phyloP scores from a whole-genome alignment of 345 rosid genomes.

The Eucalyptus tenuipes region DNA sequence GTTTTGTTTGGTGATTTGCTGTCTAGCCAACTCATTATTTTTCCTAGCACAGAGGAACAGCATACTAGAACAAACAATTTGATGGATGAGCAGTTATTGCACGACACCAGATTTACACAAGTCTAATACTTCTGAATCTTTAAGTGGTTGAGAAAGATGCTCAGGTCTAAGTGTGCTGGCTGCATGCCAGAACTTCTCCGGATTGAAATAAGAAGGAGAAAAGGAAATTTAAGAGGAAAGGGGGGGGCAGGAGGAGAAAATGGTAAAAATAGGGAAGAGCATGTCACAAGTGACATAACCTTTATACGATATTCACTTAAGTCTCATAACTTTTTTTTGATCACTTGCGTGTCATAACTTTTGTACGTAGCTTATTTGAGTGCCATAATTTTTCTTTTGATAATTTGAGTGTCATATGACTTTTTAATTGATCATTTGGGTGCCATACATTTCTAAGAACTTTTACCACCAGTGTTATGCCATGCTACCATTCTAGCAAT shows the following conservation, averaged over 20 bases:
- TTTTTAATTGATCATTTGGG: too few relatives aligned
- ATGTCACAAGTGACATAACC: background rate
- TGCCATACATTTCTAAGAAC: background rate
- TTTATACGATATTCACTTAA: fast-evolving
- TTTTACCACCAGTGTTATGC: background rate
- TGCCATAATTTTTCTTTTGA: too few relatives aligned
- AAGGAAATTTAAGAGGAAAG: background rate
- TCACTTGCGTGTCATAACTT: background rate
- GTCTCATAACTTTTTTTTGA: too few relatives aligned
- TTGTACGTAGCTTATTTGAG: fast-evolving
- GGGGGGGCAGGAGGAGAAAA: background rate
- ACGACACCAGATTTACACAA: background rate
- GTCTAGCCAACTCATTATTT: background rate
- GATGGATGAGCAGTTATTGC: background rate
- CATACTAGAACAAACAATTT: background rate
- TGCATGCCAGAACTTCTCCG: background rate
- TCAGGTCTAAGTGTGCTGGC: background rate
- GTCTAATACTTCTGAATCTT: background rate
- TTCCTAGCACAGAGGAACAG: background rate
- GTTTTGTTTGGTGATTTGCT: background rate
- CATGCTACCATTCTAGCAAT: background rate
- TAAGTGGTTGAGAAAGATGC: background rate
- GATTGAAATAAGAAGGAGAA: background rate
- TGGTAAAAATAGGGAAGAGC: background rate
- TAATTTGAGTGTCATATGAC: background rate